Base-by-base conservation (phyloP, 2,329 filamentous ascomycete genomes). In the Paecilomyces formosus region DNA sequence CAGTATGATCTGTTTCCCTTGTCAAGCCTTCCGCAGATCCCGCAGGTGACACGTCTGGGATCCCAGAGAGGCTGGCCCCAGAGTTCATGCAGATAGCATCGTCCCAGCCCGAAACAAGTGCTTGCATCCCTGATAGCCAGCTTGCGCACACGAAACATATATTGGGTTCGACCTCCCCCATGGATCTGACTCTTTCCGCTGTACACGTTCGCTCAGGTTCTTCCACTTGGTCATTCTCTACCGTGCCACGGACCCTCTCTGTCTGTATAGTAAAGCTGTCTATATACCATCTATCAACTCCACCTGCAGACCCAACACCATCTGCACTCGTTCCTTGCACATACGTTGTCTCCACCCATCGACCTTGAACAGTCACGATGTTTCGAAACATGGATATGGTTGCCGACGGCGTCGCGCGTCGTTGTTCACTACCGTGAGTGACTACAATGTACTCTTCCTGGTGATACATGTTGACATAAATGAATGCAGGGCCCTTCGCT, bases 381-480 rank as follows among this genome's bases (percentile, higher is more conserved):
- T 67, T 68, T 60, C 70, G 73, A 59, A 67, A 72, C 58, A 68
- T 71, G 60, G 62, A 58, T 57, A 60, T 63, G 51, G 66, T 68
- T 58, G 63, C 67, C 60, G 69, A 68, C 31, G 67, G 71, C 18
- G 58, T 63, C 35, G 63, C 62, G 30, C 69, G 68, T 54, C 72
- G 68, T 59, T 71, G 68, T 65, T 70, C 71, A 61, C 64, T 74
- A 45, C 72, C 72, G 72, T 75, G 62, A 72, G 72, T 66, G 24
- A 22, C 55, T 45, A 24, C 28, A 26, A 45, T 26, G 22, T 22
- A 21, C 30, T 50, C 31, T 31, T 54, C 8, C 50, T 24, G n/a
- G 9, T 24, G 30, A 50, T 22, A 22, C 12, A 13, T 18, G 13
- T 58, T 66, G 53, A 65, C 55, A 35, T 57, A 30, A 22, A 51